A percentile compares a stretch with the other conserved stretches of the same genome.
Evolutionary conservation across 768 basidiomycete genomes (phyloP).

Genomic region (Mycena latifolia): DNA sequence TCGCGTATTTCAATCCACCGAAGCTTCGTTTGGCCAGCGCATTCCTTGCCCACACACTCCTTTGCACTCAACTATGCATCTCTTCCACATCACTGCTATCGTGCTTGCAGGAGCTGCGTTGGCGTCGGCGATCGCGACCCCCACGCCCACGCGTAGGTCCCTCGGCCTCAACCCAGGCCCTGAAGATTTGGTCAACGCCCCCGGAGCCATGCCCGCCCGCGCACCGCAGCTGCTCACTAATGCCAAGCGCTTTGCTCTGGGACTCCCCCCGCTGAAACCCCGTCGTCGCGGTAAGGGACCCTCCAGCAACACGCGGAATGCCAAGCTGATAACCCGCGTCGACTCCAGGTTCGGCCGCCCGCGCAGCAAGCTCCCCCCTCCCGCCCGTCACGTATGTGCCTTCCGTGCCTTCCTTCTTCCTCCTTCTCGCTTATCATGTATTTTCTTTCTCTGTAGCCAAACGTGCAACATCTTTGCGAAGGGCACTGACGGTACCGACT

Average conservation of each 20-base stretch:
- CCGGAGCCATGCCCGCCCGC: background rate
- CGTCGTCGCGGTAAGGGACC: background rate
- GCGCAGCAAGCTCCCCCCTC: background rate
- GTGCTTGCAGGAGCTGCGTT: background rate
- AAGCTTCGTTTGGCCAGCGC: too few relatives aligned
- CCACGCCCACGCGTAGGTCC: background rate
- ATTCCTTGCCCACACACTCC: too few relatives aligned
- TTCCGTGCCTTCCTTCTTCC: background rate
- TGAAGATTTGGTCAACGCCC: background rate
- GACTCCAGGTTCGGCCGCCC: background rate
- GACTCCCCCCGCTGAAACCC: background rate
- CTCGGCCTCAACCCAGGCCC: background rate
- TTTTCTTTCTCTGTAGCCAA: background rate
- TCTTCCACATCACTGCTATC: background rate
- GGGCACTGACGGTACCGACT: background rate
- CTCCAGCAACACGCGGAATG: too few relatives aligned
- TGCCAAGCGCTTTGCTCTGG: background rate
- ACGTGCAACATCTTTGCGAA: background rate
- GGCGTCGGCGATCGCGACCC: background rate
- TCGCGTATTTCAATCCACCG: too few relatives aligned
- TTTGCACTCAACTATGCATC: background rate
- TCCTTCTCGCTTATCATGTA: too few relatives aligned
- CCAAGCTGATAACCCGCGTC: background rate
- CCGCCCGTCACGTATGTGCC: background rate
- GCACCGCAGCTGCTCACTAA: background rate